Conservation (phyloP, 2,329 filamentous ascomycete species). For the Cephalotrichum gorgonifer region DNA sequence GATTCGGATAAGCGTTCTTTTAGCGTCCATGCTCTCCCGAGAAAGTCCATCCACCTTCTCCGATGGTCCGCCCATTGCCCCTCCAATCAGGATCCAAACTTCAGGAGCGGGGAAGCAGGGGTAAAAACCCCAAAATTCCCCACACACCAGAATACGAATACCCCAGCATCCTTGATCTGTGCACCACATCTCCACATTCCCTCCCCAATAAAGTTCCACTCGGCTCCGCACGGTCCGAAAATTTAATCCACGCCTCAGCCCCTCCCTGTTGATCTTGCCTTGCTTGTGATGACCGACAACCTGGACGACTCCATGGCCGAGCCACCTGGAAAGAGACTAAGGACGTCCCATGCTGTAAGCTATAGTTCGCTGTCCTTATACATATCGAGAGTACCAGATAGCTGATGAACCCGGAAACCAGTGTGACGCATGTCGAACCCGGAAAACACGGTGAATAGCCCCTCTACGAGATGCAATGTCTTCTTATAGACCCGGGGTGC, state of each 20-base stretch:
- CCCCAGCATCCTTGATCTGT: too few species aligned
- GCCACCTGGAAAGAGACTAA: background rate
- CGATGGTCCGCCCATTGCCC: background rate
- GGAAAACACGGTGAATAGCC: slow-evolving; percentile 31
- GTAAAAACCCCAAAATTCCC: background rate
- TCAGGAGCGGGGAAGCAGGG: background rate
- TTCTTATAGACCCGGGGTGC: slow-evolving; percentile 4
- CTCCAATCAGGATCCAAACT: background rate
- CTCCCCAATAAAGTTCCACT: background rate
- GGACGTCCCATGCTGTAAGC: background rate
- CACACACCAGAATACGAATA: too few species aligned
- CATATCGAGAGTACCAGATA: background rate
- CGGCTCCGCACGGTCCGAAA: background rate
- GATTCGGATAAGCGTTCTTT: too few species aligned
- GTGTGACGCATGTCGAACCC: slow-evolving; percentile 35
- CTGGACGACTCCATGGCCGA: background rate
- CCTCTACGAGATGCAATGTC: background rate
- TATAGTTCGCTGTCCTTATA: background rate
- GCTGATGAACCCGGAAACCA: slow-evolving; percentile 10
- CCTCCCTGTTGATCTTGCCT: background rate
- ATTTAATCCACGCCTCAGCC: background rate
- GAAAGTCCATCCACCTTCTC: too few species aligned
- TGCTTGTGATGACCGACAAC: background rate
- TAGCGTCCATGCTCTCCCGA: too few species aligned
- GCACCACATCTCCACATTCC: background rate